These are phyloP conservation scores for Backusella sp. DNA, from an alignment of 192 early-diverging fungal species.

Conservation along the genomic window DNA sequence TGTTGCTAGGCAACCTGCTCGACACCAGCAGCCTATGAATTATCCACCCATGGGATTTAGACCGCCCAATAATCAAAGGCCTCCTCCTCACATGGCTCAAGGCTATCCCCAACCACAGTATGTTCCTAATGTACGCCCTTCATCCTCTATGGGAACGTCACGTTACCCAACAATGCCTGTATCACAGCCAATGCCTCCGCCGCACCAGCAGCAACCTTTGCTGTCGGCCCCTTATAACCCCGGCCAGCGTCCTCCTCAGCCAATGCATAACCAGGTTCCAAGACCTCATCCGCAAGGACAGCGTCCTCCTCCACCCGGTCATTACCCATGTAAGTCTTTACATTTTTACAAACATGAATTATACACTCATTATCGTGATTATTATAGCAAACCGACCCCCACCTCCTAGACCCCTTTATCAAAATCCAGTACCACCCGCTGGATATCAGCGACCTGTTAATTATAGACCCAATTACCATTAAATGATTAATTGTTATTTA, in stretches of 20 bases:
- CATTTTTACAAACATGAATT: background rate
- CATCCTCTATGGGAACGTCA: slow-evolving; percentile 5
- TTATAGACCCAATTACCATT: background rate
- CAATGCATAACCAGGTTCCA: background rate
- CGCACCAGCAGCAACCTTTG: background rate
- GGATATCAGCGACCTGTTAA: background rate
- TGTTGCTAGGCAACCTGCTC: background rate
- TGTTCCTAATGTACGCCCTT: background rate
- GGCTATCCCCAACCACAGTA: background rate
- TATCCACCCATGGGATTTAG: background rate
- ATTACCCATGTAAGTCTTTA: background rate
- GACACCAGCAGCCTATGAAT: slow-evolving; percentile 2
- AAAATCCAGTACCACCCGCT: background rate
- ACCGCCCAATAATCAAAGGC: background rate
- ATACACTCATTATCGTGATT: background rate
- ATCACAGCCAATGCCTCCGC: background rate
- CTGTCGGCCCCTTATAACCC: background rate
- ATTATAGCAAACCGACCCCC: slow-evolving; percentile 1
- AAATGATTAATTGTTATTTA: background rate
- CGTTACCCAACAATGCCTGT: background rate
- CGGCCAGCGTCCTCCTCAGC: background rate
- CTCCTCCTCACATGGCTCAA: background rate
- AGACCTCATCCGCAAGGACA: background rate
- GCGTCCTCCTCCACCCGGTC: background rate
- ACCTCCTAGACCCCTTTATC: background rate